Conservation (phyloP, 169 alveolate species). For the Perkinsus marinus region DNA sequence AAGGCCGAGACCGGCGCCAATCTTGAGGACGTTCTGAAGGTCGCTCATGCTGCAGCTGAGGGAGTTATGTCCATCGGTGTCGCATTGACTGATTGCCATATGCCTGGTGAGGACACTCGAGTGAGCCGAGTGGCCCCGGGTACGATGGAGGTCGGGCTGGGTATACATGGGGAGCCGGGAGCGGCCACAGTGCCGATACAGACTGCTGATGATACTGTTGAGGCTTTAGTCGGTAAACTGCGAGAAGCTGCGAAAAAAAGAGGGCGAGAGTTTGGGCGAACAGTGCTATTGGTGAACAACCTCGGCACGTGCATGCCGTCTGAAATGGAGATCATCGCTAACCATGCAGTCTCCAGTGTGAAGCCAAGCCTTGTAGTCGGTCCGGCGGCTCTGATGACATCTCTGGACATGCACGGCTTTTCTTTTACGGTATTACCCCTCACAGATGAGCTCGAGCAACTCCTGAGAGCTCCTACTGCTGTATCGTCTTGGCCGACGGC, state of each 20-base stretch:
- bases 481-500: neutral
- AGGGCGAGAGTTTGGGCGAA: neutral
- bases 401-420: neutral
- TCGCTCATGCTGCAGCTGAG: neutral
- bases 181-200: neutral
- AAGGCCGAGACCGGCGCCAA: conserved; percentile 16
- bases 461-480: neutral
- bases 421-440: neutral
- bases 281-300: neutral
- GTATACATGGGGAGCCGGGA: neutral
- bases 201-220: neutral
- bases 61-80: conserved; percentile 8
- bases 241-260: neutral
- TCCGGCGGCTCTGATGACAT: neutral
- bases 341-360: neutral
- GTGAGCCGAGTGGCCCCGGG: neutral
- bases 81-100: neutral
- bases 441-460: neutral
- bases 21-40: neutral
- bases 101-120: neutral
- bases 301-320: neutral
- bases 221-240: neutral
- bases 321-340: neutral
- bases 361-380: neutral
- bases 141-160: neutral